These are phyloP conservation scores for Xerocomellus amylosporus DNA, from an alignment of 768 basidiomycete species.

Conservation along the genomic window DNA sequence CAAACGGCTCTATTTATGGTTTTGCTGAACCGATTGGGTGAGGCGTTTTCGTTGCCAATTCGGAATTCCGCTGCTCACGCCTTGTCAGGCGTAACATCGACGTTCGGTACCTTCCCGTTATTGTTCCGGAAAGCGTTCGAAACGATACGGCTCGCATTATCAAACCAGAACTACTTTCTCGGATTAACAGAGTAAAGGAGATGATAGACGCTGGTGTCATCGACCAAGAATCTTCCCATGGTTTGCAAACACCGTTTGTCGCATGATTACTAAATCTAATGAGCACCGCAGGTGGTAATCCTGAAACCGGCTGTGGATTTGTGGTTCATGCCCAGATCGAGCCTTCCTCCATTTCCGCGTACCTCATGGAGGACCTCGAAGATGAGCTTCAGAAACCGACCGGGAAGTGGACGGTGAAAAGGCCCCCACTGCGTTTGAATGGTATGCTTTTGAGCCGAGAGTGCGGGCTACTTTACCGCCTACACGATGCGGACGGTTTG, in stretches of 20 bases:
- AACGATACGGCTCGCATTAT: conserved; percentile 62
- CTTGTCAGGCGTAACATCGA: conserved; percentile 53
- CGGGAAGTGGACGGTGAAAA: conserved; percentile 56
- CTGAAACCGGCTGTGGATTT: conserved; percentile 60
- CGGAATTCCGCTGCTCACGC: background rate
- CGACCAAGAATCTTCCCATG: conserved; percentile 47
- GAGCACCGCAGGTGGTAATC: conserved; percentile 39
- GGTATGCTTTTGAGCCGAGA: conserved; percentile 74
- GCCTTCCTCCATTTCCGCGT: conserved; percentile 49
- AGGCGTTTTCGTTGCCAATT: conserved; percentile 12
- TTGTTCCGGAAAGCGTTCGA: conserved; percentile 54
- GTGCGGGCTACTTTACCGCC: conserved; percentile 72
- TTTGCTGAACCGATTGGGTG: conserved; percentile 65
- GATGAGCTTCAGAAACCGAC: conserved; percentile 72
- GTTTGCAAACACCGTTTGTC: conserved; percentile 17
- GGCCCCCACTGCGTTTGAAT: conserved; percentile 56
- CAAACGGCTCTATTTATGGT: conserved; percentile 75
- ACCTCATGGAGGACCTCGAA: conserved; percentile 67
- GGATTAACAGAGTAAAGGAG: conserved; percentile 57
- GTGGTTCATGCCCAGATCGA: conserved; percentile 62
- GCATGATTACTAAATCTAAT: background rate
- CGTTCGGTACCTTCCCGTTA: conserved; percentile 60
- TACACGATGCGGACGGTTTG: conserved; percentile 65
- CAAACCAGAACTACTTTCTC: conserved; percentile 55
- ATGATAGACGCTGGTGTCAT: conserved; percentile 64